Percentiles rank a stretch among this genome's conserved stretches.
Conservation (phyloP, 306 rosid genomes). For the Crotalaria pallida region DNA sequence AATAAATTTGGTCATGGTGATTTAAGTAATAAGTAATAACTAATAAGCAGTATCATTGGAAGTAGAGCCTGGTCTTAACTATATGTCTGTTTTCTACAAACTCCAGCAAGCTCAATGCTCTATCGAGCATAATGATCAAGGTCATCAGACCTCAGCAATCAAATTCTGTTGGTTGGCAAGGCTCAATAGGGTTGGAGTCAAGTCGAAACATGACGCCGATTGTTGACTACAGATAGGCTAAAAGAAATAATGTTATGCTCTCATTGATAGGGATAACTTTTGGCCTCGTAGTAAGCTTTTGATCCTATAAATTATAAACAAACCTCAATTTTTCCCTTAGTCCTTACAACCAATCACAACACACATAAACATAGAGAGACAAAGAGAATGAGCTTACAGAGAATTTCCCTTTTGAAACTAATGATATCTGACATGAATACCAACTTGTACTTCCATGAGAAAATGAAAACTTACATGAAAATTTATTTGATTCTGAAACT, state of each 20-base stretch:
- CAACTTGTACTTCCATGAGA: not conserved
- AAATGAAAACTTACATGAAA: not conserved
- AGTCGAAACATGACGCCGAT: no score
- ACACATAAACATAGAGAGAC: slow-evolving; percentile 15
- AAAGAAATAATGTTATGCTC: no score
- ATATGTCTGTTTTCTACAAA: not conserved
- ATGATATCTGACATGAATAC: not conserved
- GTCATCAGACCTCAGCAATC: not conserved
- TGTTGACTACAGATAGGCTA: no score
- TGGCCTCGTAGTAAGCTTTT: no score
- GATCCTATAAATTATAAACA: no score
- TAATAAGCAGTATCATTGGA: not conserved
- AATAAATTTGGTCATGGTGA: not conserved
- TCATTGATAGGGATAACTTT: no score
- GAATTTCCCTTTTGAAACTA: not conserved
- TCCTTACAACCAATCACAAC: not conserved
- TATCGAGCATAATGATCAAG: not conserved
- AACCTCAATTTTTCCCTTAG: not conserved
- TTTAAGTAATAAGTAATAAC: no score
- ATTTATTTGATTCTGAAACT: not conserved
- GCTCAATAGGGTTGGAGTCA: no score
- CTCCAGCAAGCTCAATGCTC: not conserved
- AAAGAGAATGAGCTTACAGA: slow-evolving; percentile 48
- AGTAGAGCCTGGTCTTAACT: not conserved
- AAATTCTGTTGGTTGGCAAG: not conserved